Percentiles rank a stretch among this genome's conserved stretches.
Evolutionary conservation across 495 filamentous ascomycete genomes (phyloP).

Genomic region (Aspergillus cavernicola): DNA sequence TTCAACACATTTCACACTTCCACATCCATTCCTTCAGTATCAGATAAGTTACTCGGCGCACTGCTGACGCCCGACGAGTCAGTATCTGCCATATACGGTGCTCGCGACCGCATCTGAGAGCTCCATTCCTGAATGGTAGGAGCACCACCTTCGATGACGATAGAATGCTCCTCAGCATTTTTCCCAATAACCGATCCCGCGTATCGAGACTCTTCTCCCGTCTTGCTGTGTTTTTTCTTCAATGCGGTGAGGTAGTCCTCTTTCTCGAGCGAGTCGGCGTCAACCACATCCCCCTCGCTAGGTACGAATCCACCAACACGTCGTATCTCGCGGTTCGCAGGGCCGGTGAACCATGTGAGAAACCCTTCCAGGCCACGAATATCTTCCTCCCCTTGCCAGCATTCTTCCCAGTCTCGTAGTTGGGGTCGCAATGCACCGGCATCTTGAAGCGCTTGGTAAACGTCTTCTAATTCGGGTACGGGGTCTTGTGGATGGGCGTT

Average conservation of each 20-base stretch:
- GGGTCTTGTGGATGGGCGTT: conserved; percentile 49
- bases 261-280: conserved; percentile 46
- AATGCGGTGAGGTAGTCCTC: conserved; percentile 75
- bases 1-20: conserved; percentile 18
- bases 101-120: conserved; percentile 33
- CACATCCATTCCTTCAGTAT: conserved; percentile 38
- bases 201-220: conserved; percentile 75
- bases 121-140: conserved; percentile 67
- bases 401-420: conserved; percentile 53
- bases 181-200: conserved; percentile 75
- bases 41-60: conserved; percentile 41
- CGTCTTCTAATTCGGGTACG: conserved; percentile 62
- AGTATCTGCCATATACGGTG: conserved; percentile 26
- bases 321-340: conserved; percentile 67
- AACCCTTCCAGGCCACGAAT: conserved; percentile 69
- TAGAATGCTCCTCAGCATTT: conserved; percentile 58
- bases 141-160: conserved; percentile 69
- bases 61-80: conserved; percentile 44
- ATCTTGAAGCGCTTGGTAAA: conserved; percentile 77
- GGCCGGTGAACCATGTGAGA: conserved; percentile 67
- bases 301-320: conserved; percentile 56
- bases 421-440: conserved; percentile 66
- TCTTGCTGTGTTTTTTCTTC: conserved; percentile 83
- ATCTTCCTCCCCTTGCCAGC: conserved; percentile 63
- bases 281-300: conserved; percentile 44